phyloP scores from a whole-genome alignment of 305 asterid genomes.

The Plantago lanceolata region DNA sequence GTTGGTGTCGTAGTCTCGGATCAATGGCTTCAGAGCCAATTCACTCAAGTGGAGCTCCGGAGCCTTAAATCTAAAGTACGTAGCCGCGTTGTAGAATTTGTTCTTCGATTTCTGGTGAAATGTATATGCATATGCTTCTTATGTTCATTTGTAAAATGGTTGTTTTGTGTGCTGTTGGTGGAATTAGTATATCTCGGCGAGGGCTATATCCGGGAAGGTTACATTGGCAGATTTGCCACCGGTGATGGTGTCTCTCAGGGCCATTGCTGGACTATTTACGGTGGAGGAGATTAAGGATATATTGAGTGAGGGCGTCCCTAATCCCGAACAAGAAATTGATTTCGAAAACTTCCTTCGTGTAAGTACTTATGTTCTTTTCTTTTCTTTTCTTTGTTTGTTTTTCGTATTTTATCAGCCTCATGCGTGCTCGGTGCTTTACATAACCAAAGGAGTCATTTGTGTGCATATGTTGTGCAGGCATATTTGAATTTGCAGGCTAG shows the following conservation, averaged over 20 bases:
- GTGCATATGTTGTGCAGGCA: slow-evolving; percentile 38
- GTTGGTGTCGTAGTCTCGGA: slow-evolving; percentile 86
- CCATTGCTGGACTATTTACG: slow-evolving; percentile 36
- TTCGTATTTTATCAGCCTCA: too few relatives aligned
- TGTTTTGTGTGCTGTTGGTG: background rate
- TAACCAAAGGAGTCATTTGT: too few relatives aligned
- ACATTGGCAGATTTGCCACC: slow-evolving; percentile 67
- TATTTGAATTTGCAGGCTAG: slow-evolving; percentile 65
- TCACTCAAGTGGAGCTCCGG: slow-evolving; percentile 93
- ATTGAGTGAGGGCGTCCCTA: slow-evolving; percentile 50
- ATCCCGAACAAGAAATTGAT: slow-evolving; percentile 54
- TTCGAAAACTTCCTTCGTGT: slow-evolving; percentile 84
- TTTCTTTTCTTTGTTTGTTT: background rate
- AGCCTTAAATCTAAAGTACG: slow-evolving; percentile 85
- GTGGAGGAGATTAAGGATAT: slow-evolving; percentile 60
- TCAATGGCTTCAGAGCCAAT: slow-evolving; percentile 97
- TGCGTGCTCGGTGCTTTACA: too few relatives aligned
- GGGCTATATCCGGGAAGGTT: slow-evolving; percentile 57
- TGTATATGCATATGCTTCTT: slow-evolving; percentile 14
- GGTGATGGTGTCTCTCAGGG: slow-evolving; percentile 56
- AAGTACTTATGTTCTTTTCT: slow-evolving; percentile 10
- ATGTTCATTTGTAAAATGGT: background rate
- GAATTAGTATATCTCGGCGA: slow-evolving; percentile 53
- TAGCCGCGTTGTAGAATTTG: too few relatives aligned
- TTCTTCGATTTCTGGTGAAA: too few relatives aligned